phyloP scores from a whole-genome alignment of 1,139 yeast genomes.

The Suhomyces terraborum region DNA sequence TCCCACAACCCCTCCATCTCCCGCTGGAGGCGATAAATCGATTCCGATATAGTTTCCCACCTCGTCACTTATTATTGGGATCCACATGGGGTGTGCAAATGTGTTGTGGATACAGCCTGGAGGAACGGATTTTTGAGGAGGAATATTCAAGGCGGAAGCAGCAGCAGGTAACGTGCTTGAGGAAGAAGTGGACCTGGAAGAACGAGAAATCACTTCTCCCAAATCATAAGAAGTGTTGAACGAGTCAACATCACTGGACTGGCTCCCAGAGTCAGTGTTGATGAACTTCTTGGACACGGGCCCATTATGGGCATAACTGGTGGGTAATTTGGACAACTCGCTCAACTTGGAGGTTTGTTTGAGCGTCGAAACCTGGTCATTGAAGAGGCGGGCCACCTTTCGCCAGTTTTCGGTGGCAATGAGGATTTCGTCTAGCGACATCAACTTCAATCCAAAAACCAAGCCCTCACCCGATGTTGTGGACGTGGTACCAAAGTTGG shows the following conservation, averaged over 20 bases:
- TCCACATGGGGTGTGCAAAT: conserved; percentile 89
- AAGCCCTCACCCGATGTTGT: conserved; percentile 58
- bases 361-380: conserved; percentile 30
- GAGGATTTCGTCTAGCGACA: conserved; percentile 66
- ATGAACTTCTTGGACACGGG: conserved; percentile 27
- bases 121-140: conserved; percentile 74
- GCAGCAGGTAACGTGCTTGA: conserved; percentile 6
- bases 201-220: conserved; percentile 8
- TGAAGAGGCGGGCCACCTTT: conserved; percentile 54
- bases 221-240: conserved; percentile 10
- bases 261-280: conserved; percentile 9
- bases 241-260: conserved; percentile 6
- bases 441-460: conserved; percentile 61
- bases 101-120: conserved; percentile 67
- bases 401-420: conserved; percentile 70
- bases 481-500: conserved; percentile 42
- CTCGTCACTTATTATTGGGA: conserved; percentile 83
- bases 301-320: conserved; percentile 25
- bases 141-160: conserved; percentile 29
- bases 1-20: conserved; percentile 64
- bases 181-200: conserved; percentile 11
- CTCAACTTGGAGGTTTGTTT: conserved; percentile 24
- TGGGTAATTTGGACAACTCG: conserved; percentile 30
- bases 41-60: conserved; percentile 90
- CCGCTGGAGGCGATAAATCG: conserved; percentile 81